Evolutionary conservation across 306 rosid genomes (phyloP), one percentile per base, ranked within the genome.

Genomic region (Lotus japonicus): DNA sequence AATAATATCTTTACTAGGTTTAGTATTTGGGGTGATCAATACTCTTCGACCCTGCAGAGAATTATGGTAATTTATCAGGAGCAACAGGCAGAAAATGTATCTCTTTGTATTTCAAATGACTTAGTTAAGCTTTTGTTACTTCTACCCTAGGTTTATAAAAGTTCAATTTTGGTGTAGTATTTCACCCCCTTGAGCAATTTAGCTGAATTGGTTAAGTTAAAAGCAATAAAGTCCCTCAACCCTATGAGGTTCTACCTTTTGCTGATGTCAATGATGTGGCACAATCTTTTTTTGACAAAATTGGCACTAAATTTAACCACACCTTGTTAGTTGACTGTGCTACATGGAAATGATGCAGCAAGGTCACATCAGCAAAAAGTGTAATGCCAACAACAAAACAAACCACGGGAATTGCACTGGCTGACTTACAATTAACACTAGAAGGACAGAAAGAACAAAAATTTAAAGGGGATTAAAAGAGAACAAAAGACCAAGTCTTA

Each of bases 1-100:
- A 62, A 95, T 71, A 17, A 76, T 82, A 72, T 85, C 99, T 80
- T 71, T 88, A 65, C 91, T 86, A 12, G 99, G 99, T 71, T 90
- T 90, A 46, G 88, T 84, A 71, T 78, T 90, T 66, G 91, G 87
- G 67, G 97, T 95, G 82, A 88, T 74, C 80, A 88, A 83, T 63
- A 90, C 96, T 78, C 82, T 86, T 69, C 78, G 82, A 70, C 90
- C 99, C 99, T 90, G 83, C 72, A 81, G 64, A 77, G 57, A 55
- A 70, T 57, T 14, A 59, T 52, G 11, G 38, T 50, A 48, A 71
- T 57, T 78, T 33, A 66, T 41, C 36, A 78, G 46, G 52, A 64
- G 8, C 50, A 51, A 65, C 50, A 71, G 64, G 72, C 48, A 45
- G 53, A 69, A 14, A 82, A 63, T 53, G 58, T 59, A 77, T 36